A percentile compares a stretch with the other conserved stretches of the same genome.
Evolutionary conservation across 768 basidiomycete species (phyloP).

Genomic region (Epithele typhae): DNA sequence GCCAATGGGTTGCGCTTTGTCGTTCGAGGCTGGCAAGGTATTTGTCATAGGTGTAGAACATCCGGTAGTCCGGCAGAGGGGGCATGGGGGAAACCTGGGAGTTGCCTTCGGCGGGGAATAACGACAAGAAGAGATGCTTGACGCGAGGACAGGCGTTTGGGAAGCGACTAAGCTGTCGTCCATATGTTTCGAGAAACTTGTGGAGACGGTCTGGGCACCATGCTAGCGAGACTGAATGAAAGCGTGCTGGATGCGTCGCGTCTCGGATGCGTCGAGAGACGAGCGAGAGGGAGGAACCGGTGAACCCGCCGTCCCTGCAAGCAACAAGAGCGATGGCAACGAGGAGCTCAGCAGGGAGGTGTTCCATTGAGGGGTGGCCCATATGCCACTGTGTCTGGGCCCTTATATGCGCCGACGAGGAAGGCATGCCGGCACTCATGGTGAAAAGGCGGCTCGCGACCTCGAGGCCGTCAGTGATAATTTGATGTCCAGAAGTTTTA

Average conservation of each 20-base stretch:
- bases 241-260: slow-evolving; percentile 18
- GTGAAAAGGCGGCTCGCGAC: no score
- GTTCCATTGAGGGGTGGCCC: no score
- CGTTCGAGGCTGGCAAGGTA: not conserved
- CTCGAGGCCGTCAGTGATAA: no score
- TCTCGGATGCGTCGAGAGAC: slow-evolving; percentile 26
- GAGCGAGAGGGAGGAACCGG: slow-evolving; percentile 25
- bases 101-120: not conserved
- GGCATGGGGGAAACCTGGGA: no score
- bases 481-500: no score
- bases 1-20: not conserved
- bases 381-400: no score
- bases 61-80: not conserved
- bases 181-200: not conserved
- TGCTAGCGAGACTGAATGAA: not conserved
- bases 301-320: slow-evolving; percentile 27
- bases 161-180: not conserved
- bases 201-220: not conserved
- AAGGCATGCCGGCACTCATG: no score
- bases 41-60: not conserved
- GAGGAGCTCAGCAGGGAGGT: slow-evolving; percentile 25
- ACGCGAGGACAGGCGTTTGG: not conserved
- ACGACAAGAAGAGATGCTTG: not conserved
- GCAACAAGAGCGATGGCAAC: slow-evolving; percentile 24
- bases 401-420: no score